Percentiles rank a stretch among this genome's conserved stretches.
Evolutionary conservation across 345 rosid genomes (phyloP).

Genomic region (Clarkia xantiana): DNA sequence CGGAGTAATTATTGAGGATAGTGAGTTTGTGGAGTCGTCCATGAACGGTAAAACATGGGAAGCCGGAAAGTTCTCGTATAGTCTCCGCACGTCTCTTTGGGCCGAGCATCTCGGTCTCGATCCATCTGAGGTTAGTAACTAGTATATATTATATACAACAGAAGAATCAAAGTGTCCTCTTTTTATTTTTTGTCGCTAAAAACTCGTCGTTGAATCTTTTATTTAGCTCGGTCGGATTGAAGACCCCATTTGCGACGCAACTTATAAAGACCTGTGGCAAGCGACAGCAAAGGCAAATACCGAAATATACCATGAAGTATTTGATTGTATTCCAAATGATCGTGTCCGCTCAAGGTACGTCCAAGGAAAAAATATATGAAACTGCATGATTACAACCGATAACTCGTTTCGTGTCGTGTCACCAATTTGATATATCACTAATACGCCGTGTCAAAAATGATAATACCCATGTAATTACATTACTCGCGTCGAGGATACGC

Average conservation of each 20-base stretch:
- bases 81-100: constrained; percentile 74
- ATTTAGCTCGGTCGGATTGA: constrained; percentile 37
- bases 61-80: constrained; percentile 63
- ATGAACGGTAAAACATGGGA: constrained; percentile 73
- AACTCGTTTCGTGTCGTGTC: no score
- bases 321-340: constrained; percentile 76
- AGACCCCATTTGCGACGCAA: constrained; percentile 56
- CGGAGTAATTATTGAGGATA: constrained; percentile 73
- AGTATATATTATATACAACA: no score
- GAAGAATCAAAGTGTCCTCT: no score
- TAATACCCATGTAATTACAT: no score
- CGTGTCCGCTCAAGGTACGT: constrained; percentile 52
- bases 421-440: no score
- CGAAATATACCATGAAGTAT: constrained; percentile 54
- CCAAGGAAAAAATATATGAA: neutral
- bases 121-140: constrained; percentile 38
- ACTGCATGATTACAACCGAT: no score
- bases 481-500: no score
- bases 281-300: constrained; percentile 61
- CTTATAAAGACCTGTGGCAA: constrained; percentile 58
- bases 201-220: constrained; percentile 1
- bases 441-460: no score
- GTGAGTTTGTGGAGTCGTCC: constrained; percentile 57
- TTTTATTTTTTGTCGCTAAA: no score
- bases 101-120: constrained; percentile 79